Percentiles rank a stretch among this genome's conserved stretches.
These are phyloP conservation scores for Chenopodium berlandieri DNA, from an alignment of 148 eudicot species.

Conservation along the genomic window DNA sequence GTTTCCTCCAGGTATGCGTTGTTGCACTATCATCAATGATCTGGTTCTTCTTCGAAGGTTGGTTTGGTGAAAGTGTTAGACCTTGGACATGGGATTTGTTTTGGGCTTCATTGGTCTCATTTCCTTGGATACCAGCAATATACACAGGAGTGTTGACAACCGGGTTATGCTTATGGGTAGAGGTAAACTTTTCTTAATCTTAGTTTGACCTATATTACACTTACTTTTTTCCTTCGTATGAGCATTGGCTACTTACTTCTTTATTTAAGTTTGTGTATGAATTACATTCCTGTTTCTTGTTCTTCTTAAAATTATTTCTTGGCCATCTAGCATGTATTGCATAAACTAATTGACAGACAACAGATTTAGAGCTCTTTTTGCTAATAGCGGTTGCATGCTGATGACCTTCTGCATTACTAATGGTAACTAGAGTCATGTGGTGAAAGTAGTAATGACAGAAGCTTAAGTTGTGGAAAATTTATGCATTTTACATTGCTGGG, in stretches of 20 bases:
- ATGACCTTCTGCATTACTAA: too few relatives aligned
- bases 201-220: not conserved
- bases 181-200: slow-evolving; percentile 35
- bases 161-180: slow-evolving; percentile 68
- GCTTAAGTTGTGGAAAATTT: too few relatives aligned
- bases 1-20: slow-evolving; percentile 38
- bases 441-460: too few relatives aligned
- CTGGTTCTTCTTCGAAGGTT: too few relatives aligned
- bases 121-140: slow-evolving; percentile 77
- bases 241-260: not conserved
- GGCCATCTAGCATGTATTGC: too few relatives aligned
- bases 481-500: too few relatives aligned
- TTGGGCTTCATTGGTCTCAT: slow-evolving; percentile 35
- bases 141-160: slow-evolving; percentile 60
- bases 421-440: too few relatives aligned
- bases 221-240: not conserved
- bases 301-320: not conserved
- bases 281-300: not conserved
- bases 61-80: not conserved
- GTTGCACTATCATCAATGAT: too few relatives aligned
- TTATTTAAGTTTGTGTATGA: not conserved
- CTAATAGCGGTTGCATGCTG: not conserved
- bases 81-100: slow-evolving; percentile 47
- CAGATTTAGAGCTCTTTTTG: too few relatives aligned
- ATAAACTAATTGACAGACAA: too few relatives aligned